These are phyloP conservation scores for Sutorius australiensis DNA, from an alignment of 768 basidiomycete genomes.

Conservation along the genomic window DNA sequence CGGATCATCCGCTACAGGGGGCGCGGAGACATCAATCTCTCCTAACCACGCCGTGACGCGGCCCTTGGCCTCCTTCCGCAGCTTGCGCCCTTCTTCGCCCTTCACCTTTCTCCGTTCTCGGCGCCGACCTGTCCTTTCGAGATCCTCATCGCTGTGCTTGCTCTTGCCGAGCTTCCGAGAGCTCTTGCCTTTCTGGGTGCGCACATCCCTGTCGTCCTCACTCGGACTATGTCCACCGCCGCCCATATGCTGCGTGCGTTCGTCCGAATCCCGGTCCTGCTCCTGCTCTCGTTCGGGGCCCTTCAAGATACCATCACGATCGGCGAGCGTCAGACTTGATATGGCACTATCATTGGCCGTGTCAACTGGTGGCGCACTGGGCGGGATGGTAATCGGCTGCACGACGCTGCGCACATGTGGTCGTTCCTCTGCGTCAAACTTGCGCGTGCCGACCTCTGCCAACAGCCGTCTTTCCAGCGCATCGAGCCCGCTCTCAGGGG, in stretches of 20 bases:
- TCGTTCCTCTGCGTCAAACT: conserved; percentile 27
- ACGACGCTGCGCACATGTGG: conserved; percentile 38
- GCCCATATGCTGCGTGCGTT: conserved; percentile 29
- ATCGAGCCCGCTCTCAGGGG: conserved; percentile 58
- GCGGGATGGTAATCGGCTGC: conserved; percentile 39
- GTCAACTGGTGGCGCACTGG: conserved; percentile 22
- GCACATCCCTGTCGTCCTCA: conserved; percentile 31
- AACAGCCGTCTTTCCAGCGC: conserved; percentile 66
- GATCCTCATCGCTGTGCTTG: conserved; percentile 26
- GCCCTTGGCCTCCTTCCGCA: conserved; percentile 55
- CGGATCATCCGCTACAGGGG: conserved; percentile 41
- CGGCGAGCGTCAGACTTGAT: conserved; percentile 43
- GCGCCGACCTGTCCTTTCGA: conserved; percentile 21
- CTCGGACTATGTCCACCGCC: conserved; percentile 22
- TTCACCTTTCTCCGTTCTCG: conserved; percentile 29
- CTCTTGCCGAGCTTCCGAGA: conserved; percentile 22
- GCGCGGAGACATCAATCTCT: conserved; percentile 53
- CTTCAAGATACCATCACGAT: conserved; percentile 21
- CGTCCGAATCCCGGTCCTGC: conserved; percentile 32
- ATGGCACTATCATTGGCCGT: conserved; percentile 44
- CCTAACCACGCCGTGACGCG: conserved; percentile 79
- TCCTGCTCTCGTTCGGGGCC: conserved; percentile 24
- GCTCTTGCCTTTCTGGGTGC: conserved; percentile 28
- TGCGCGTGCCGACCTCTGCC: conserved; percentile 70
- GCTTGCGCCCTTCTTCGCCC: conserved; percentile 36